These are phyloP conservation scores for Vitis cinerea DNA, from an alignment of 164 flowering plant species.

Conservation along the genomic window DNA sequence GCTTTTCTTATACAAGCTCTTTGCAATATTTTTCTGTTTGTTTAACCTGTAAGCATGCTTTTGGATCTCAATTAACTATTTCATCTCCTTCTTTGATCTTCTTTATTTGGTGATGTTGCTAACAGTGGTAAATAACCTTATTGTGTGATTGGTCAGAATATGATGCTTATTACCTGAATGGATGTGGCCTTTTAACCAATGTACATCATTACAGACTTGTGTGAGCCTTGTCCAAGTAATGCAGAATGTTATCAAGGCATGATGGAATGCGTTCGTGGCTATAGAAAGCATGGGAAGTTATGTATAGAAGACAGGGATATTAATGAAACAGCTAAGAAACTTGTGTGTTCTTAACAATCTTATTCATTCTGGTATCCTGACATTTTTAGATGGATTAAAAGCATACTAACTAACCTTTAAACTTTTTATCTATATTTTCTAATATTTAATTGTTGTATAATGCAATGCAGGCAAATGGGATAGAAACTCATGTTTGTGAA, in stretches of 20 bases:
- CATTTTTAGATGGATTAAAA: neutral
- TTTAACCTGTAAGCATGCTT: too few species aligned
- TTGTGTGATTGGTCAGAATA: neutral
- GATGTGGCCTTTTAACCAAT: slow-evolving; percentile 10
- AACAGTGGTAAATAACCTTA: too few species aligned
- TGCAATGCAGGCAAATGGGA: slow-evolving; percentile 59
- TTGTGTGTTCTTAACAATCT: slow-evolving; percentile 47
- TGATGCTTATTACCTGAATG: neutral
- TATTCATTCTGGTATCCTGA: slow-evolving; percentile 10
- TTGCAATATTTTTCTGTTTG: too few species aligned
- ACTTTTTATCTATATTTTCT: slow-evolving; percentile 1
- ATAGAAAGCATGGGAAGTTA: slow-evolving; percentile 54
- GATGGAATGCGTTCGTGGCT: slow-evolving; percentile 73
- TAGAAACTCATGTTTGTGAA: slow-evolving; percentile 62
- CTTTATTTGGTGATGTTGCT: too few species aligned
- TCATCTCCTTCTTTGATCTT: too few species aligned
- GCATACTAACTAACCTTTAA: neutral
- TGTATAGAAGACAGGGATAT: slow-evolving; percentile 88
- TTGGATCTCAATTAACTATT: too few species aligned
- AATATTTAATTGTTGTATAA: slow-evolving; percentile 16
- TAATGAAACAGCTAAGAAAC: slow-evolving; percentile 62
- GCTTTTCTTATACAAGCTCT: too few species aligned
- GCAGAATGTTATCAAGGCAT: slow-evolving; percentile 69
- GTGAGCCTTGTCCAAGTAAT: slow-evolving; percentile 84
- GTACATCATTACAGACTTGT: slow-evolving; percentile 45